Conservation (phyloP, 177 flowering plant species). For the Vitis hybrid region DNA sequence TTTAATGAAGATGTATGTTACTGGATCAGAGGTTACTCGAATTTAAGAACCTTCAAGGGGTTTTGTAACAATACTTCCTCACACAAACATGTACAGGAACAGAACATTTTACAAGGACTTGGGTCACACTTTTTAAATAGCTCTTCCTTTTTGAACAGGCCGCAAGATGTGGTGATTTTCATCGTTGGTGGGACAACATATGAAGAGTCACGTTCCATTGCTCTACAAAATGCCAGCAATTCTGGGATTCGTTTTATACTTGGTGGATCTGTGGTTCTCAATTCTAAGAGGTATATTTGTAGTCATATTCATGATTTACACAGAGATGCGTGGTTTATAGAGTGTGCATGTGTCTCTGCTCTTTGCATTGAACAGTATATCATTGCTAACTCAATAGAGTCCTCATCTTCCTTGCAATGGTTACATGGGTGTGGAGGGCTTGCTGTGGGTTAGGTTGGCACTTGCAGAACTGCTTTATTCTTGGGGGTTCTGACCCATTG, state of each 20-base stretch:
- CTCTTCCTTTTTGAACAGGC: conserved; percentile 44
- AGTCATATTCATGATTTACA: not conserved
- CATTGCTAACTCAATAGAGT: too few species aligned
- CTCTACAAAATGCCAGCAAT: conserved; percentile 73
- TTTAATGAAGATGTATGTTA: too few species aligned
- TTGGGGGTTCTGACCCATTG: not conserved
- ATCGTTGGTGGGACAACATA: conserved; percentile 96
- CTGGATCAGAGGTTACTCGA: too few species aligned
- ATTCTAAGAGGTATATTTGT: conserved; percentile 75
- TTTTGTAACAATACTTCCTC: too few species aligned
- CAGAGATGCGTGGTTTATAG: not conserved
- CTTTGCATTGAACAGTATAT: not conserved
- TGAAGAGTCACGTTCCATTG: conserved; percentile 88
- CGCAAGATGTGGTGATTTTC: conserved; percentile 90
- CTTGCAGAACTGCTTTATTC: not conserved
- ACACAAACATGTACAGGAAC: too few species aligned
- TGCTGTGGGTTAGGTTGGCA: not conserved
- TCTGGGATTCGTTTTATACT: conserved; percentile 91
- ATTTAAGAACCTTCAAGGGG: too few species aligned
- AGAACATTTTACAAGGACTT: too few species aligned
- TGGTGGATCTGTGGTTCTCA: conserved; percentile 88
- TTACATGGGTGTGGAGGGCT: not conserved
- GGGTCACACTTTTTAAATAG: too few species aligned
- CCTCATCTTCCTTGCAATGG: too few species aligned
- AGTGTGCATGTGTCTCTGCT: not conserved